Evolutionary conservation across 108 stramenopile genomes (phyloP).

Genomic region (Discostella stelligeroides): DNA sequence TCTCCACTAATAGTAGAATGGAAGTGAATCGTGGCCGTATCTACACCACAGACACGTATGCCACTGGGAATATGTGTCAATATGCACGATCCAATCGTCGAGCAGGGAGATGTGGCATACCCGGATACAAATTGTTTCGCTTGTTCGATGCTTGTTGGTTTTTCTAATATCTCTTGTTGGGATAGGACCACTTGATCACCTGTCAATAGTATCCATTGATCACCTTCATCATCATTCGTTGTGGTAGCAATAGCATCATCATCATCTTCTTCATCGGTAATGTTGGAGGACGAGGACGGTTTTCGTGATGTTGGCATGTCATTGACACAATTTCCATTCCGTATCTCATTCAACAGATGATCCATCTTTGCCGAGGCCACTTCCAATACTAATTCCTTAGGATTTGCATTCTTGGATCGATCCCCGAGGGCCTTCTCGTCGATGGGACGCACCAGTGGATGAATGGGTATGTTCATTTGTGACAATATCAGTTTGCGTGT

Average conservation of each 20-base stretch:
- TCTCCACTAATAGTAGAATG: slow-evolving; percentile 38
- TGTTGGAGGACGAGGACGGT: too few relatives aligned
- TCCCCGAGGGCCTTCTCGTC: slow-evolving; percentile 80
- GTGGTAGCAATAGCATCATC: neutral
- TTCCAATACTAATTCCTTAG: slow-evolving; percentile 57
- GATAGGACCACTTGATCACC: slow-evolving; percentile 88
- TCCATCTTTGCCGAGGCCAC: slow-evolving; percentile 81
- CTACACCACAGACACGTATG: slow-evolving; percentile 73
- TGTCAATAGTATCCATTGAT: slow-evolving; percentile 67
- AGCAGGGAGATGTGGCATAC: slow-evolving; percentile 65
- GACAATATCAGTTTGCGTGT: slow-evolving; percentile 80
- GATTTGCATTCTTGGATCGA: slow-evolving; percentile 52
- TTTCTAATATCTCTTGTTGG: slow-evolving; percentile 71
- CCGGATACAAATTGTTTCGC: slow-evolving; percentile 62
- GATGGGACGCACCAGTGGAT: slow-evolving; percentile 70
- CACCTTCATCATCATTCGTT: neutral
- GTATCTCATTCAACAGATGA: slow-evolving; percentile 60
- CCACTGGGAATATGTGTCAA: slow-evolving; percentile 70
- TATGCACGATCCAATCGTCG: slow-evolving; percentile 77
- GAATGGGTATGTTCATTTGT: slow-evolving; percentile 79
- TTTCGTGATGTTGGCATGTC: slow-evolving; percentile 47
- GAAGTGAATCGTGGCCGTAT: slow-evolving; percentile 79
- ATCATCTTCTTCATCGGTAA: neutral
- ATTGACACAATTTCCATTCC: slow-evolving; percentile 32
- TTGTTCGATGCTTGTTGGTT: slow-evolving; percentile 68